Conservation (phyloP, 371 early-diverging fungal genomes). For the Mortierella sp. region DNA sequence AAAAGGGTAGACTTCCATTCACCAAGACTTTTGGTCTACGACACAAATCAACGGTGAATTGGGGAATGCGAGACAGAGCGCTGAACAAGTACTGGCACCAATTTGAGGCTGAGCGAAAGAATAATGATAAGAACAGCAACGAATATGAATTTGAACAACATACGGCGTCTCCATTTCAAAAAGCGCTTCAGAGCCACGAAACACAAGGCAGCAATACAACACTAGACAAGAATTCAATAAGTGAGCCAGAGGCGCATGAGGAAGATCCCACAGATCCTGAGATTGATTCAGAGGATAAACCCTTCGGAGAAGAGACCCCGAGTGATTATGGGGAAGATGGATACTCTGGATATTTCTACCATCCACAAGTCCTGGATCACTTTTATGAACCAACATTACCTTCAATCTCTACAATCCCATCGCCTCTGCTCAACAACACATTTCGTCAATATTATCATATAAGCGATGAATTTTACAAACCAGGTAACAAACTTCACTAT, state of each 20-base stretch:
- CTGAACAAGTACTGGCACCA: constrained; percentile 27
- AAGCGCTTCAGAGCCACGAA: not conserved
- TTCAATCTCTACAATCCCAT: not conserved
- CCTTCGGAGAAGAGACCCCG: not conserved
- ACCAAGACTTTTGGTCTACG: constrained; percentile 25
- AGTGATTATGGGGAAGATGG: not conserved
- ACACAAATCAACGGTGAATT: constrained; percentile 42
- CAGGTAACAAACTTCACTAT: constrained; percentile 19
- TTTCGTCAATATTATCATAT: constrained; percentile 45
- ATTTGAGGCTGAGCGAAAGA: constrained; percentile 11
- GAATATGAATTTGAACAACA: not conserved
- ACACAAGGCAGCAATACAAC: not conserved
- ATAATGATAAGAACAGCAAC: not conserved
- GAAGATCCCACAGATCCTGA: not conserved
- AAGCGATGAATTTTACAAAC: constrained; percentile 39
- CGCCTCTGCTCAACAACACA: constrained; percentile 1
- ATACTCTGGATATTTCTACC: constrained; percentile 23
- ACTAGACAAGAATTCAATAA: not conserved
- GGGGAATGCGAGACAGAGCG: constrained; percentile 32
- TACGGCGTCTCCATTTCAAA: not conserved
- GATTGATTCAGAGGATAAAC: not conserved
- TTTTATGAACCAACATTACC: constrained; percentile 3
- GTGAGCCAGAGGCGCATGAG: not conserved
- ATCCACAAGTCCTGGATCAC: constrained; percentile 33
- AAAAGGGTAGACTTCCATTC: not conserved